Conservation (phyloP, 31 red algal genomes). For the Asparagopsis taxiformis region DNA sequence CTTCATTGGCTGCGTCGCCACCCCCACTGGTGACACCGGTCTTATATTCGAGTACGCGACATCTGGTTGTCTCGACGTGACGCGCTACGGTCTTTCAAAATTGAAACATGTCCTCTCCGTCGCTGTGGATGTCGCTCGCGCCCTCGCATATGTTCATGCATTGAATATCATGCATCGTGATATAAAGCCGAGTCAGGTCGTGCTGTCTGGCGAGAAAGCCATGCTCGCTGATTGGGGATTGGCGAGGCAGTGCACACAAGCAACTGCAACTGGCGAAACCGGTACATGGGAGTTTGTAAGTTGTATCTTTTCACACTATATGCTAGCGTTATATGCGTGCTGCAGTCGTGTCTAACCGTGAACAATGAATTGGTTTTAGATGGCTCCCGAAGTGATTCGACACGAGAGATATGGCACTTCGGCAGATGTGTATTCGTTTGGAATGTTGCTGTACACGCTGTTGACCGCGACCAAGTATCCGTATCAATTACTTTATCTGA, state of each 20-base stretch:
- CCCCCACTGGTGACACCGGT: too few relatives aligned
- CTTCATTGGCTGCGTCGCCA: slow-evolving; percentile 18
- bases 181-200: slow-evolving; percentile 83
- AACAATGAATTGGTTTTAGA: slow-evolving; percentile 60
- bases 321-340: neutral
- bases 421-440: slow-evolving; percentile 92
- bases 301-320: slow-evolving; percentile 10
- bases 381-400: slow-evolving; percentile 93
- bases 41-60: too few relatives aligned
- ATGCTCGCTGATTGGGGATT: slow-evolving; percentile 86
- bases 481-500: slow-evolving; percentile 53
- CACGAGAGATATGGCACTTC: slow-evolving; percentile 53
- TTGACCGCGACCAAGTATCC: slow-evolving; percentile 46
- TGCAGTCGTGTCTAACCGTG: slow-evolving; percentile 14
- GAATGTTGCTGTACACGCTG: slow-evolving; percentile 77
- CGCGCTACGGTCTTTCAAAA: too few relatives aligned
- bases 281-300: slow-evolving; percentile 64
- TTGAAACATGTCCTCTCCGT: too few relatives aligned
- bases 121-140: slow-evolving; percentile 53
- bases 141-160: slow-evolving; percentile 73
- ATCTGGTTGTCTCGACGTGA: too few relatives aligned
- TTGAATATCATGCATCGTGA: slow-evolving; percentile 82
- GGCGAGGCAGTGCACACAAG: slow-evolving; percentile 27
- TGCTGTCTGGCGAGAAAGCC: slow-evolving; percentile 40
- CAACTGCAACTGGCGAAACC: slow-evolving; percentile 32